phyloP scores from a whole-genome alignment of 108 stramenopile species.

The Pseudonitzschia pungens region DNA sequence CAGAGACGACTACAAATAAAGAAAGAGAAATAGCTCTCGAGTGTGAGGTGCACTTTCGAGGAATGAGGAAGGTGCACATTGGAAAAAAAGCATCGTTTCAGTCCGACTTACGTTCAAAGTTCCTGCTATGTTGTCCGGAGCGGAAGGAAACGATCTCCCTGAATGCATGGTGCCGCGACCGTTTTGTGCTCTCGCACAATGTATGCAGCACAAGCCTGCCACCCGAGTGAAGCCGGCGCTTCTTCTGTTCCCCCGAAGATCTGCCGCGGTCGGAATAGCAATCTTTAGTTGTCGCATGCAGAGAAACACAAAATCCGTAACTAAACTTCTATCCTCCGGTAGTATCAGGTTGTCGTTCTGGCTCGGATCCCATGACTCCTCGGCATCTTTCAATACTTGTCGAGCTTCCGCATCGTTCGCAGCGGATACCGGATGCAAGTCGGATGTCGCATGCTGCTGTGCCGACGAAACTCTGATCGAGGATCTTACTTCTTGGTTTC shows the following conservation, averaged over 20 bases:
- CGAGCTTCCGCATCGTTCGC: conserved; percentile 28
- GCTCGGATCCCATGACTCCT: conserved; percentile 38
- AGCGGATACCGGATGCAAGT: conserved; percentile 7
- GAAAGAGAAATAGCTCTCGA: not conserved
- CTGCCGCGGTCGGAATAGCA: conserved; percentile 35
- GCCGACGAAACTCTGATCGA: not conserved
- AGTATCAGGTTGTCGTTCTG: conserved; percentile 41
- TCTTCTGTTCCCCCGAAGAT: conserved; percentile 33
- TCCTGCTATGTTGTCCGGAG: conserved; percentile 58
- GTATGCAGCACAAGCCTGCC: conserved; percentile 34
- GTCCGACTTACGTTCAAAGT: conserved; percentile 36
- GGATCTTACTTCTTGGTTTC: not conserved
- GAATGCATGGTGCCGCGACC: not conserved
- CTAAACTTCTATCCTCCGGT: conserved; percentile 39
- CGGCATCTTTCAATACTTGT: conserved; percentile 26
- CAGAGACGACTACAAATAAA: conserved; percentile 17
- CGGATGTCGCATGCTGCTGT: not conserved
- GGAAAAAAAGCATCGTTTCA: not conserved
- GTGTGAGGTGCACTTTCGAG: not conserved
- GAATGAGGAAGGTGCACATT: not conserved
- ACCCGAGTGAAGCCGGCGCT: conserved; percentile 11
- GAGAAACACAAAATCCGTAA: conserved; percentile 59
- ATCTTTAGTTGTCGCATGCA: conserved; percentile 50
- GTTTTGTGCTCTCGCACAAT: conserved; percentile 8
- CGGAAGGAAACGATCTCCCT: conserved; percentile 52